Evolutionary conservation across 805 yeast species (phyloP), one percentile per base, ranked within the genome.

Genomic region (Candida glaebosa): DNA sequence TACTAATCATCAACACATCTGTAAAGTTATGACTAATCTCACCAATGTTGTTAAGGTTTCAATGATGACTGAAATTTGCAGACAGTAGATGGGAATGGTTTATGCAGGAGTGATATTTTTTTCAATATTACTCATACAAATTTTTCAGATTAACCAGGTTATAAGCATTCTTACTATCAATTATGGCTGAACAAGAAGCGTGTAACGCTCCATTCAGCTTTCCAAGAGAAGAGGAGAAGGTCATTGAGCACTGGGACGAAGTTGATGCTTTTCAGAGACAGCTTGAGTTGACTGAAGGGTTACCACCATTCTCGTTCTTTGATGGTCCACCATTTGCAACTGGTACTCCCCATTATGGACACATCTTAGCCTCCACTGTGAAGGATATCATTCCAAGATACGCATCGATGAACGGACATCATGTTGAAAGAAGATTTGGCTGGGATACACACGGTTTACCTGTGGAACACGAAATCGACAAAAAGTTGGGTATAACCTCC

Each of bases 371-470:
- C 2, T 93, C 98, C 31, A 93, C 99, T 43, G 87, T 90, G 57
- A 93, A 91, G 67, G 99, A 93, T 70, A 87, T 93, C 51, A 91
- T 93, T 42, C 99, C 99, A 42, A 80, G 99, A 61, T 93, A 88
- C 60, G 98, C 98, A 45, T 86, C 95, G 49, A 91, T 93, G 99
- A 91, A 86, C 54, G 99, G 99, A 16, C 84, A 80, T 65, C 87
- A 84, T 55, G 99, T 93, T 33, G 96, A 87, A 68, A 87, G 99
- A 71, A 80, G 98, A 57, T 93, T 93, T 51, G 99, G 99, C 48
- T 93, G 99, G 99, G 99, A 93, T 69, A 93, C 99, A 42, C 99
- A 93, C 65, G 99, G 99, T 43, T 80, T 93, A 50, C 99, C 99
- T 38, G 88, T 93, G 44, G 99, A 93, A 72, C 96, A 93, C 65